phyloP scores from a whole-genome alignment of 768 basidiomycete genomes.

The Fistulinella prunicolor region DNA sequence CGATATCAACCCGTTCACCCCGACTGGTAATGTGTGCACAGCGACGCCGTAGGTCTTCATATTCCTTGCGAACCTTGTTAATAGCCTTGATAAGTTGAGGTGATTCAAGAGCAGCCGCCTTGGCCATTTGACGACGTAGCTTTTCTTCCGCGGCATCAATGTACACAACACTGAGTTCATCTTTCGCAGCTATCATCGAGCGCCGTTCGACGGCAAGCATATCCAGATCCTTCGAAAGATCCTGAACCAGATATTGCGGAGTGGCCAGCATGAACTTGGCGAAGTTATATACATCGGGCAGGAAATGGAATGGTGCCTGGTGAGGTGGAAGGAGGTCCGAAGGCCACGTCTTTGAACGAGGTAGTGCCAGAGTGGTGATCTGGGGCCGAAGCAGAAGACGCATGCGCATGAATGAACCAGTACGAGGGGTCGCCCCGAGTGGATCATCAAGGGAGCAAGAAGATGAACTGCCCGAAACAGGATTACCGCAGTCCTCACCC shows the following conservation, averaged over 20 bases:
- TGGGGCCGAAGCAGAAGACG: constrained; percentile 90
- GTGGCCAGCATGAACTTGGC: constrained; percentile 97
- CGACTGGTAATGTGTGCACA: constrained; percentile 13
- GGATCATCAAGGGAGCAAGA: constrained; percentile 39
- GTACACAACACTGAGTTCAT: constrained; percentile 75
- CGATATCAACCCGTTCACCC: constrained; percentile 20
- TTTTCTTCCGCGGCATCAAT: constrained; percentile 76
- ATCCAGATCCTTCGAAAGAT: constrained; percentile 69
- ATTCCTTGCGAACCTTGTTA: constrained; percentile 57
- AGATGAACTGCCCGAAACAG: constrained; percentile 39
- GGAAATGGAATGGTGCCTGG: constrained; percentile 93
- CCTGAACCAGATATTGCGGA: constrained; percentile 73
- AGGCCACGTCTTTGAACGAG: constrained; percentile 90
- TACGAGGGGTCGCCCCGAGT: constrained; percentile 41
- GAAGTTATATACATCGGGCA: constrained; percentile 85
- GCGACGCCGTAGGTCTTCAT: constrained; percentile 52
- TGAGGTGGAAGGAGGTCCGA: constrained; percentile 89
- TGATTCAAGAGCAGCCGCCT: constrained; percentile 73
- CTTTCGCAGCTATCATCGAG: constrained; percentile 60
- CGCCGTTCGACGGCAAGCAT: constrained; percentile 71
- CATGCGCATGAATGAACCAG: constrained; percentile 71
- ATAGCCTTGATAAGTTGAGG: constrained; percentile 60
- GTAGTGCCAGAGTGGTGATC: constrained; percentile 92
- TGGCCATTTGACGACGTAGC: constrained; percentile 75
- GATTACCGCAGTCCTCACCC: constrained; percentile 29